These are phyloP conservation scores for Blepharisma undulans DNA, from an alignment of 169 alveolate genomes.

Conservation along the genomic window DNA sequence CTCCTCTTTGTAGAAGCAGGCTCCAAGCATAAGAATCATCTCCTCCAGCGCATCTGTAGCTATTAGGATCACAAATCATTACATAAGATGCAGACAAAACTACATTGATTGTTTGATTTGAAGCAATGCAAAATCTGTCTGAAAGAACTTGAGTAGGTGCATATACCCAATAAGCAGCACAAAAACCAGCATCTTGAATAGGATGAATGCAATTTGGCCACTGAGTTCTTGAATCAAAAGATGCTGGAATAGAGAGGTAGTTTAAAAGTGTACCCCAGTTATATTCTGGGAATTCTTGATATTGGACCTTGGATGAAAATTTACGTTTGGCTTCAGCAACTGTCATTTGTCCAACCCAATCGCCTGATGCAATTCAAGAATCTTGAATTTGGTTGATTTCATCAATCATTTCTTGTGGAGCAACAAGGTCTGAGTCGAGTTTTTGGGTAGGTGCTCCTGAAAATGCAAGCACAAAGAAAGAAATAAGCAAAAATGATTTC, in stretches of 20 bases:
- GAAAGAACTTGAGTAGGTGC: constrained; percentile 83
- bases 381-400: not conserved
- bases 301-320: no score
- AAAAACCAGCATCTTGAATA: constrained; percentile 75
- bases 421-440: no score
- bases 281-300: not conserved
- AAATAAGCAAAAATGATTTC: no score
- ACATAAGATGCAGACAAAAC: constrained; percentile 68
- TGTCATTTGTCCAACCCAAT: constrained; percentile 36
- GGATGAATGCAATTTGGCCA: constrained; percentile 63
- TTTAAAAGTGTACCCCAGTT: constrained; percentile 33
- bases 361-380: constrained; percentile 21
- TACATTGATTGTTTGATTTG: constrained; percentile 45
- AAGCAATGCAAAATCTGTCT: constrained; percentile 76
- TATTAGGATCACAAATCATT: constrained; percentile 66
- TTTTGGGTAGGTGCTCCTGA: no score
- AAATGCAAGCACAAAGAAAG: no score
- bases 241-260: constrained; percentile 40
- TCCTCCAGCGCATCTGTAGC: constrained; percentile 81
- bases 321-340: constrained; percentile 12
- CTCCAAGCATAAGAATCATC: constrained; percentile 53
- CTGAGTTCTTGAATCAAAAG: constrained; percentile 67
- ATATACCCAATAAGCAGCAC: constrained; percentile 92
- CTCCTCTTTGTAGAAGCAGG: constrained; percentile 30
- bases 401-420: constrained; percentile 13